Percentiles rank a stretch among this genome's conserved stretches.
Evolutionary conservation across 225 moss, liverwort and hornwort genomes (phyloP).

Genomic region (Takakia lepidozioides): DNA sequence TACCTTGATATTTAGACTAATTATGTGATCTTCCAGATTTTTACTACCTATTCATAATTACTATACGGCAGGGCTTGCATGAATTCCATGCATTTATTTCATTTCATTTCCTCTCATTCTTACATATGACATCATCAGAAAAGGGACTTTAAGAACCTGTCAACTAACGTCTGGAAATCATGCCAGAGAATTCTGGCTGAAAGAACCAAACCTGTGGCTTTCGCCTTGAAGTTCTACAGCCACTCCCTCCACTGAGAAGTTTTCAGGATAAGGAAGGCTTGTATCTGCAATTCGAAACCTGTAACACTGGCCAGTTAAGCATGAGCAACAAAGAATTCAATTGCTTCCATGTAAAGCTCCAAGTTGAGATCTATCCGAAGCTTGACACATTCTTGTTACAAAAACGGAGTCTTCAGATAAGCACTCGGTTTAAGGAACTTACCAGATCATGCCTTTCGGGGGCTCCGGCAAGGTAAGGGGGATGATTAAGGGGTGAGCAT

Average conservation of each 20-base stretch:
- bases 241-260: constrained; percentile 40
- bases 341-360: not conserved
- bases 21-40: no score
- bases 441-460: constrained; percentile 64
- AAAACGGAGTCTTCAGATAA: not conserved
- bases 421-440: constrained; percentile 3
- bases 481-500: constrained; percentile 44
- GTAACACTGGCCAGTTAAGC: constrained; percentile 1
- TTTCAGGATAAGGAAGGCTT: constrained; percentile 67
- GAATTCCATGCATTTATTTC: not conserved
- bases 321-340: not conserved
- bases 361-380: not conserved
- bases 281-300: constrained; percentile 80
- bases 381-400: no score
- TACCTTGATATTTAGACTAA: no score
- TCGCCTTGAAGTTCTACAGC: constrained; percentile 24
- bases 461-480: constrained; percentile 52
- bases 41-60: no score
- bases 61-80: no score
- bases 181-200: not conserved
- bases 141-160: not conserved
- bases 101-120: not conserved
- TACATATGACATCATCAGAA: not conserved
- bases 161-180: no score
- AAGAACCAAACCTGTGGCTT: constrained; percentile 29